These are phyloP conservation scores for Perkinsus marinus DNA, from an alignment of 169 alveolate genomes.

Conservation along the genomic window DNA sequence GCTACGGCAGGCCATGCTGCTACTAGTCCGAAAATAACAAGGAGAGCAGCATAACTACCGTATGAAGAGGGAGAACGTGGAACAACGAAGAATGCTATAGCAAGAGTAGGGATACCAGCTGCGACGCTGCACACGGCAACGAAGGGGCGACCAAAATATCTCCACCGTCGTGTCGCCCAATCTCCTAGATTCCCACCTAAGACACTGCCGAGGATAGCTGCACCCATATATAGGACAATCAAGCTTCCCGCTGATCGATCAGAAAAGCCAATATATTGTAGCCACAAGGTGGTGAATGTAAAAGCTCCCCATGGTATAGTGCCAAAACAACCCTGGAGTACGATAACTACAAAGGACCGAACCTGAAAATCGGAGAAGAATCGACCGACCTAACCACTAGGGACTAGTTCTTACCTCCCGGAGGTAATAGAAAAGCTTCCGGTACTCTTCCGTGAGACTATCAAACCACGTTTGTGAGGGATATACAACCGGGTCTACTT, in stretches of 20 bases:
- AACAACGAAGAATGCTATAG: neutral
- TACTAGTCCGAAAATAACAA: neutral
- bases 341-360: neutral
- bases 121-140: neutral
- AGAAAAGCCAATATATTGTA: slow-evolving; percentile 21
- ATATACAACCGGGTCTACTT: neutral
- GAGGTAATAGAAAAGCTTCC: neutral
- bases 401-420: neutral
- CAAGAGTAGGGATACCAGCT: neutral
- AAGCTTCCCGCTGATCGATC: slow-evolving; percentile 20
- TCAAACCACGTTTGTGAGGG: neutral
- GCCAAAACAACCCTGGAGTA: slow-evolving; percentile 19
- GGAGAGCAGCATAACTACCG: neutral
- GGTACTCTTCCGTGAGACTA: neutral
- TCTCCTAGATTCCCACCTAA: slow-evolving; percentile 25
- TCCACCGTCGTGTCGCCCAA: neutral
- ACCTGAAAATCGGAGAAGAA: neutral
- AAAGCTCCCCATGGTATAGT: slow-evolving; percentile 31
- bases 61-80: neutral
- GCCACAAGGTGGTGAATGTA: slow-evolving; percentile 24
- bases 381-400: neutral
- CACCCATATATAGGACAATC: slow-evolving; percentile 17
- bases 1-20: neutral
- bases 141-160: neutral
- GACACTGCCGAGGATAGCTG: slow-evolving; percentile 27